A percentile compares a stretch with the other conserved stretches of the same genome.
These are phyloP conservation scores for Terfezia claveryi DNA, from an alignment of 495 filamentous ascomycete species.

Conservation along the genomic window DNA sequence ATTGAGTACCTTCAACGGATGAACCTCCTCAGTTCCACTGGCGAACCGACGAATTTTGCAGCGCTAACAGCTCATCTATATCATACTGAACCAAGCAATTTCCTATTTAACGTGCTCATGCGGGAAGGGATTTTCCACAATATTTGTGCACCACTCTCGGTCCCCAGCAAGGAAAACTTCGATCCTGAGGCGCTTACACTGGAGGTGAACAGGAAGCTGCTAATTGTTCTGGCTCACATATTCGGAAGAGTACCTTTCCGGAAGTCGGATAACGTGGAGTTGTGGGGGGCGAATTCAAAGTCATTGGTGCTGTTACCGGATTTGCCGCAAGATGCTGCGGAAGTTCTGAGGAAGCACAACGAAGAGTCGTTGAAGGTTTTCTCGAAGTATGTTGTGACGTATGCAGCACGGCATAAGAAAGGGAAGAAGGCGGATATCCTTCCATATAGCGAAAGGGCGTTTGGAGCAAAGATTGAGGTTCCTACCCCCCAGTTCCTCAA, in stretches of 20 bases:
- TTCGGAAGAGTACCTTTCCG: constrained; percentile 35
- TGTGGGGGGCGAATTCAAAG: constrained; percentile 4
- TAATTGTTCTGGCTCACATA: constrained; percentile 45
- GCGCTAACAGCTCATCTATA: constrained; percentile 45
- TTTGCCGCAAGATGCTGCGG: constrained; percentile 34
- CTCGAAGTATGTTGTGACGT: constrained; percentile 44
- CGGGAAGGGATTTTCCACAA: constrained; percentile 43
- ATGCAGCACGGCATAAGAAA: constrained; percentile 36
- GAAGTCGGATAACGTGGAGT: constrained; percentile 6
- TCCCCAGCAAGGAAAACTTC: constrained; percentile 14
- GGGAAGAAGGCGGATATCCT: constrained; percentile 28
- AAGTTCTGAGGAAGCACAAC: constrained; percentile 38
- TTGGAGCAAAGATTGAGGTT: not conserved
- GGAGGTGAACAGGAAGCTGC: constrained; percentile 20
- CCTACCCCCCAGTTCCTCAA: not conserved
- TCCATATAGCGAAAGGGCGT: constrained; percentile 28
- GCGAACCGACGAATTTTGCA: constrained; percentile 47
- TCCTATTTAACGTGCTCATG: constrained; percentile 52
- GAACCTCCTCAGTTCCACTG: constrained; percentile 33
- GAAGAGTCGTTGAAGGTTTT: constrained; percentile 38
- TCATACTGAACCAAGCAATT: constrained; percentile 48
- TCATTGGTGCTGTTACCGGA: constrained; percentile 25
- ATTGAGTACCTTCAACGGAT: constrained; percentile 58
- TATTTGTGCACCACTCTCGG: constrained; percentile 31
- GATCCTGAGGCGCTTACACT: not conserved